Percentiles rank a stretch among this genome's conserved stretches.
Evolutionary conservation across 2,329 filamentous ascomycete species (phyloP).

Genomic region (Phaeomoniella chlamydospora): DNA sequence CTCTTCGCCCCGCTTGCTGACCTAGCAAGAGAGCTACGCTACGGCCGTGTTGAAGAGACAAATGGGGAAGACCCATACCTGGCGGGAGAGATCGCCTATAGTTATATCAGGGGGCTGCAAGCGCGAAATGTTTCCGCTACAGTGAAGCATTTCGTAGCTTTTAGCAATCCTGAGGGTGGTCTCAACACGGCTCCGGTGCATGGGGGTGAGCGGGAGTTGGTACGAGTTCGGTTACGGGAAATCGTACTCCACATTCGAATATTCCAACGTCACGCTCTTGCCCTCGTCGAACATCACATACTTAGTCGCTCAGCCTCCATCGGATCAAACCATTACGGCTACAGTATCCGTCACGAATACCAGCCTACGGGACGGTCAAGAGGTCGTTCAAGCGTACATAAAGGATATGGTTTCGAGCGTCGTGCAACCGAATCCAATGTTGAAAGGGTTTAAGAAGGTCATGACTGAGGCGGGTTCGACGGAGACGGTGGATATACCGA

Average conservation of each 20-base stretch:
- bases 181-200: constrained; percentile 51
- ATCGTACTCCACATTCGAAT: constrained; percentile 50
- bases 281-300: constrained; percentile 25
- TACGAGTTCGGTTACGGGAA: constrained; percentile 55
- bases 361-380: constrained; percentile 40
- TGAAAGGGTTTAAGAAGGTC: constrained; percentile 57
- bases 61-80: constrained; percentile 57
- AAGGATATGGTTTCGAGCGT: constrained; percentile 48
- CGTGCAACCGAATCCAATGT: constrained; percentile 47
- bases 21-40: constrained; percentile 56
- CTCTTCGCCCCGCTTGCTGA: constrained; percentile 59
- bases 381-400: constrained; percentile 56
- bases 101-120: constrained; percentile 47
- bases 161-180: constrained; percentile 55
- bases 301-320: constrained; percentile 4
- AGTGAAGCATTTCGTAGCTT: constrained; percentile 64
- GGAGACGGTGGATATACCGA: constrained; percentile 34
- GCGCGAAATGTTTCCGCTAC: constrained; percentile 51
- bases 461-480: constrained; percentile 45
- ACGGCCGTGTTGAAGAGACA: constrained; percentile 60
- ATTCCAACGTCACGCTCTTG: constrained; percentile 34
- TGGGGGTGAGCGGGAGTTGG: constrained; percentile 39
- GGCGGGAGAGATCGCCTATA: constrained; percentile 52
- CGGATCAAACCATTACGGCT: constrained; percentile 40
- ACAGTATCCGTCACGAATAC: constrained; percentile 49